Conservation (phyloP, 2,329 filamentous ascomycete species). For the Trichophyton rubrum region DNA sequence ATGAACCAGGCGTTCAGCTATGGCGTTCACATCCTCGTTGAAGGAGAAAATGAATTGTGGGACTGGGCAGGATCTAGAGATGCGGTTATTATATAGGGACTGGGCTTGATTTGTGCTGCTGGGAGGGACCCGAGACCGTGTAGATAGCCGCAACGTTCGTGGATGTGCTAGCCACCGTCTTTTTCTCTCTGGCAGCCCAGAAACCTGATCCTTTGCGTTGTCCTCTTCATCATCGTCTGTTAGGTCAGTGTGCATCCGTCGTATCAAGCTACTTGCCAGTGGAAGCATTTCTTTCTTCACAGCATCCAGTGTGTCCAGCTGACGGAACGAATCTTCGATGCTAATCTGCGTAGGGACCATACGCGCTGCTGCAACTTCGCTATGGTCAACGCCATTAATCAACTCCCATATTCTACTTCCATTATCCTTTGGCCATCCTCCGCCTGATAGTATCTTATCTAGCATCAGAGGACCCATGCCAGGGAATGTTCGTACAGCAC, state of each 20-base stretch:
- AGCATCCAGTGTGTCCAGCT: constrained; percentile 51
- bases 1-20: constrained; percentile 56
- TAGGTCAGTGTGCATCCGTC: constrained; percentile 68
- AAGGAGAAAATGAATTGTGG: constrained; percentile 62
- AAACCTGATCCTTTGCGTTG: background rate
- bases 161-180: constrained; percentile 67
- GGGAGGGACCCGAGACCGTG: constrained; percentile 48
- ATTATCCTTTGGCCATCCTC: constrained; percentile 58
- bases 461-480: constrained; percentile 52
- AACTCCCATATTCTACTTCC: constrained; percentile 63
- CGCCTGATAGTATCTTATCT: constrained; percentile 56
- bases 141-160: constrained; percentile 67
- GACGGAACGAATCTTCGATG: constrained; percentile 82
- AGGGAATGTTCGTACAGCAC: constrained; percentile 50
- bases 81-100: constrained; percentile 51
- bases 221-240: constrained; percentile 30
- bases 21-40: constrained; percentile 42
- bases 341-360: constrained; percentile 76
- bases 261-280: constrained; percentile 57
- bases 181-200: constrained; percentile 4
- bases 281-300: constrained; percentile 57
- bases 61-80: constrained; percentile 61
- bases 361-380: constrained; percentile 58
- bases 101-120: constrained; percentile 33
- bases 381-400: constrained; percentile 66